These are phyloP conservation scores for Saccharomycopsis babjevae DNA, from an alignment of 805 yeast species.

Conservation along the genomic window DNA sequence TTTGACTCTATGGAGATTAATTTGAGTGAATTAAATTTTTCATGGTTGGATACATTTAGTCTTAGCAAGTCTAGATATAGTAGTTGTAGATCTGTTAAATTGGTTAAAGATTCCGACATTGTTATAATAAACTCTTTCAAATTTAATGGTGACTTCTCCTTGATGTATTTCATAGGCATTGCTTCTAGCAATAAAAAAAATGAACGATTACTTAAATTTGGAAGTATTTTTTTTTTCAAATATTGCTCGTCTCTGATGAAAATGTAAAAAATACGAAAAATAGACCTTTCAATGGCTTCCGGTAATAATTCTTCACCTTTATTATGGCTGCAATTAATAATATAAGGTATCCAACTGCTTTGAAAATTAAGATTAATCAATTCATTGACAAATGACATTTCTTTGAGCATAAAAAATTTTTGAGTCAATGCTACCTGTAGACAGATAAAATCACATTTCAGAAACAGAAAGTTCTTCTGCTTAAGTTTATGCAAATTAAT, in stretches of 20 bases:
- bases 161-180: constrained; percentile 3
- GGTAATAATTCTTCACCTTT: neutral
- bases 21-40: neutral
- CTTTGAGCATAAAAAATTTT: constrained; percentile 12
- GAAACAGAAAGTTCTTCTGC: neutral
- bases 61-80: neutral
- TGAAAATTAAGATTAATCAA: constrained; percentile 11
- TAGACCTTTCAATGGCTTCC: constrained; percentile 13
- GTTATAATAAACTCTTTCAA: neutral
- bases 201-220: constrained; percentile 1
- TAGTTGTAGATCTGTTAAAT: neutral
- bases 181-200: constrained; percentile 9
- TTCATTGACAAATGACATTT: constrained; percentile 4
- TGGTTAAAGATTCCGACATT: neutral
- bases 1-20: neutral
- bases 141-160: neutral
- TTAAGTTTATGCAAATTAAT: no score
- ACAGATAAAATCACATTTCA: constrained; percentile 14
- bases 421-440: constrained; percentile 16
- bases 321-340: neutral
- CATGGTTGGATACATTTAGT: neutral
- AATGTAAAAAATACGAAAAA: constrained; percentile 17
- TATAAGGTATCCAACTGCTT: constrained; percentile 10
- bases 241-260: constrained; percentile 7
- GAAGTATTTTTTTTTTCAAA: neutral